These are phyloP conservation scores for Wickerhamiella nectarea DNA, from an alignment of 805 yeast genomes.

Conservation along the genomic window DNA sequence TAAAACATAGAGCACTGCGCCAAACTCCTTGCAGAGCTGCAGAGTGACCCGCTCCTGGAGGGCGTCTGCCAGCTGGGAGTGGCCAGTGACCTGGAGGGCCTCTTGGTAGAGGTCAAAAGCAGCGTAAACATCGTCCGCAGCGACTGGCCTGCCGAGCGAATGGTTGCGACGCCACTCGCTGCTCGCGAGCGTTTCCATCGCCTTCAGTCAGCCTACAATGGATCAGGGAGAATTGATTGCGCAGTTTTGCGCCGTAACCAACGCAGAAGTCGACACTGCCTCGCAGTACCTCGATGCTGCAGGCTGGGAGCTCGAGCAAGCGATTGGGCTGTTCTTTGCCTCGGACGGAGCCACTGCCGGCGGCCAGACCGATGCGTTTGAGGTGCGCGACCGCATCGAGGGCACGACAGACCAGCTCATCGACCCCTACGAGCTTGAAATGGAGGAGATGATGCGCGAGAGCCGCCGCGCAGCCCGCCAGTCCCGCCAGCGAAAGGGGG, in stretches of 20 bases:
- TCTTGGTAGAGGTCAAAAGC: constrained; percentile 19
- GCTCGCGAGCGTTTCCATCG: constrained; percentile 2
- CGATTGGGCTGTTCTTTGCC: constrained; percentile 74
- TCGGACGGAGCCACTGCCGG: constrained; percentile 28
- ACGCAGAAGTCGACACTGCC: constrained; percentile 56
- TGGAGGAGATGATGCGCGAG: constrained; percentile 16
- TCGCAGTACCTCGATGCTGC: constrained; percentile 65
- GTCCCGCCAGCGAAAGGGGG: constrained; percentile 16
- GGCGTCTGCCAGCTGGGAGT: constrained; percentile 21
- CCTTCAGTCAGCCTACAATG: background rate
- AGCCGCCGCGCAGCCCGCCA: constrained; percentile 11
- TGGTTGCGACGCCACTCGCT: constrained; percentile 6
- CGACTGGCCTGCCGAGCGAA: constrained; percentile 10
- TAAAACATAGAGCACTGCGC: constrained; percentile 16
- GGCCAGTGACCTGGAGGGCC: constrained; percentile 22
- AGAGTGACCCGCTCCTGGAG: constrained; percentile 17
- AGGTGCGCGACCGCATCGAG: constrained; percentile 65
- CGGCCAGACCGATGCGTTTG: constrained; percentile 19
- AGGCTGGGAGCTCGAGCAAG: constrained; percentile 64
- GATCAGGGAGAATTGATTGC: constrained; percentile 31
- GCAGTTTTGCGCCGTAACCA: constrained; percentile 73
- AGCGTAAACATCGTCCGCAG: constrained; percentile 13
- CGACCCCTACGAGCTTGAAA: constrained; percentile 29
- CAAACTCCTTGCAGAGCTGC: constrained; percentile 14
- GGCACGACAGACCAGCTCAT: constrained; percentile 68